Conservation (phyloP, 371 early-diverging fungal genomes). For the Mucor piriformis region DNA sequence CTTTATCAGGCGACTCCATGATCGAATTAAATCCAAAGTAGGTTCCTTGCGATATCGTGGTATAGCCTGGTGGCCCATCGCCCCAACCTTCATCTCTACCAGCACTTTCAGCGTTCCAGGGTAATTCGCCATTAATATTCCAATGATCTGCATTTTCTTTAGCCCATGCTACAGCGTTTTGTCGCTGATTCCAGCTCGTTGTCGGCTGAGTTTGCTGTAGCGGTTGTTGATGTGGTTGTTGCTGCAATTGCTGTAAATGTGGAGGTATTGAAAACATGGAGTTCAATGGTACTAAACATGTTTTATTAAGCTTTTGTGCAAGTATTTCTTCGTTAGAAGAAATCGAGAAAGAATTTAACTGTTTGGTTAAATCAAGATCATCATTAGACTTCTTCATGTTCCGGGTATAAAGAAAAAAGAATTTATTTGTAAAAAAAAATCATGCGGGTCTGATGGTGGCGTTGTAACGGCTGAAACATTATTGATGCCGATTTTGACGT, state of each 20-base stretch:
- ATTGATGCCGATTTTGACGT: no score
- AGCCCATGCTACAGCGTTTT: no score
- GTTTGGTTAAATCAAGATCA: not conserved
- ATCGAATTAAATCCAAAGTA: slow-evolving; percentile 34
- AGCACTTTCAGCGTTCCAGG: not conserved
- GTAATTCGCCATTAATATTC: not conserved
- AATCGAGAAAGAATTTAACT: slow-evolving; percentile 16
- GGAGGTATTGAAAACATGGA: not conserved
- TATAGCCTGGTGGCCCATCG: slow-evolving; percentile 25
- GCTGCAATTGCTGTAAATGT: not conserved
- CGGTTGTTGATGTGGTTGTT: not conserved
- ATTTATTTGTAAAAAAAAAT: no score
- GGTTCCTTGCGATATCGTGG: slow-evolving; percentile 21
- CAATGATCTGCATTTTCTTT: not conserved
- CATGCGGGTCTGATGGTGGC: no score
- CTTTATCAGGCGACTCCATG: not conserved
- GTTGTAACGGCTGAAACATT: no score
- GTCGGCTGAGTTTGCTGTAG: slow-evolving; percentile 9
- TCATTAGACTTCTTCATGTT: not conserved
- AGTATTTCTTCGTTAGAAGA: slow-evolving; percentile 23
- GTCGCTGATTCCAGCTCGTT: no score
- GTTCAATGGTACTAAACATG: slow-evolving; percentile 4
- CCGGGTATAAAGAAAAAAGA: no score
- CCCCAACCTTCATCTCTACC: slow-evolving; percentile 26
- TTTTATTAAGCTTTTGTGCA: slow-evolving; percentile 3